phyloP scores from a whole-genome alignment of 371 early-diverging fungal species.

The Mortierella sp. region DNA sequence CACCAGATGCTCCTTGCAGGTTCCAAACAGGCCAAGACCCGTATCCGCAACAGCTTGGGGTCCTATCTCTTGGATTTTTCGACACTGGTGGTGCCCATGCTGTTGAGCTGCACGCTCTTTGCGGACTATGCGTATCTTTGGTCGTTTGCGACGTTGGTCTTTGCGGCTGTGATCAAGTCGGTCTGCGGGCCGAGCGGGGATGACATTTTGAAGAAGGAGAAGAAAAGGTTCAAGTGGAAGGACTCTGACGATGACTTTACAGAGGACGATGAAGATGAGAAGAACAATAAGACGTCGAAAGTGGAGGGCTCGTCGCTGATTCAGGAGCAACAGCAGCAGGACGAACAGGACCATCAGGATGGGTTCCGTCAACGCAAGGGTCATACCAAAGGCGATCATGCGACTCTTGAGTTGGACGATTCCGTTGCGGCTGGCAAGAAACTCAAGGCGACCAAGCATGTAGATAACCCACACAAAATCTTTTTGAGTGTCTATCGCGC shows the following conservation, averaged over 20 bases:
- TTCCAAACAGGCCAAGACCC: constrained; percentile 18
- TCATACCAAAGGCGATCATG: constrained; percentile 16
- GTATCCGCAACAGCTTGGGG: constrained; percentile 30
- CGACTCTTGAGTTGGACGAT: constrained; percentile 25
- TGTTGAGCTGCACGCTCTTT: constrained; percentile 52
- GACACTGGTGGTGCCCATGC: constrained; percentile 53
- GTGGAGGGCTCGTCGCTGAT: background rate
- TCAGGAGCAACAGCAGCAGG: constrained; percentile 13
- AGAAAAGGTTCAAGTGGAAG: constrained; percentile 53
- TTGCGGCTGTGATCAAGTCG: constrained; percentile 36
- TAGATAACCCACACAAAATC: constrained; percentile 52
- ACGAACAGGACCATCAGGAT: constrained; percentile 26
- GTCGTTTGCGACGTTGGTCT: constrained; percentile 41
- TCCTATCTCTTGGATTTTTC: constrained; percentile 46
- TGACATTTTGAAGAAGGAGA: constrained; percentile 50
- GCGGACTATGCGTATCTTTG: constrained; percentile 52
- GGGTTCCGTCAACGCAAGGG: constrained; percentile 53
- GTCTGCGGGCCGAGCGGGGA: constrained; percentile 34
- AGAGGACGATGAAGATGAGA: constrained; percentile 9
- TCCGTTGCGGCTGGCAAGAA: constrained; percentile 12
- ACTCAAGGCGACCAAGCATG: constrained; percentile 21
- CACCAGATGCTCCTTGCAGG: constrained; percentile 16
- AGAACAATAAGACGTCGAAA: background rate
- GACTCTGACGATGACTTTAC: constrained; percentile 51
- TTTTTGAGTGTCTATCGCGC: constrained; percentile 82